Base-by-base conservation (phyloP, 768 basidiomycete genomes). In the Chlorophyllum brunneum region DNA sequence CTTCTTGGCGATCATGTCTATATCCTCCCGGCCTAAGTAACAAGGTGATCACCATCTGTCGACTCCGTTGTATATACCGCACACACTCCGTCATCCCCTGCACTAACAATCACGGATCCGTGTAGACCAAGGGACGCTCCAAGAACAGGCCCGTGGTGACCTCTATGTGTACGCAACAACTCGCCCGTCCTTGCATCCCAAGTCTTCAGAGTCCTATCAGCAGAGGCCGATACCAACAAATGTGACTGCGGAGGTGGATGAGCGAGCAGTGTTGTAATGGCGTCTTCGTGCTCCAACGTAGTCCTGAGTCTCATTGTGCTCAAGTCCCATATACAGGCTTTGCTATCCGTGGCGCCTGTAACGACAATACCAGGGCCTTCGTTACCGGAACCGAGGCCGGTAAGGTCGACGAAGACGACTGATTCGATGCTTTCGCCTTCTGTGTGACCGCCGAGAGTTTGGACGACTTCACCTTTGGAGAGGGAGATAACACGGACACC, bases 271-370 rank as follows among this genome's bases (percentile, higher is more conserved):
- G 79, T 81, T 9, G 95, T 98, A 44, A 98, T 81, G 2, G 93
- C 85, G 62, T 97, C 93, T 67, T 84, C 74, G 62, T 98, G 95
- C 56, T 86, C 75, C 5, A 97, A 71, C 11, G 89, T 93, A 15
- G 86, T 78, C 51, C 97, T 80, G 46, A 94, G 65, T 56, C 88
- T 78, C 78, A 91, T 91, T 22, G 92, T 95, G 44, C 78, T 78
- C 37, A 95, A 76, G 70, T 99, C 97, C 94, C 95, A 99, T 29
- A 98, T 84, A 60, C 89, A 92, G 15, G 85, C 88, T 64, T 92
- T 95, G 0, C 94, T 93, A 63, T 99, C 97, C 3, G 95, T 98
- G 4, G 82, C 93, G 9, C 90, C 95, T 2, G 89, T 92, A 0
- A 92, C 82, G 9, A 85, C 84, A 16, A 90, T 81, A 6, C 81